Conservation (phyloP, 768 basidiomycete genomes). For the Panaeolus papilionaceus region DNA sequence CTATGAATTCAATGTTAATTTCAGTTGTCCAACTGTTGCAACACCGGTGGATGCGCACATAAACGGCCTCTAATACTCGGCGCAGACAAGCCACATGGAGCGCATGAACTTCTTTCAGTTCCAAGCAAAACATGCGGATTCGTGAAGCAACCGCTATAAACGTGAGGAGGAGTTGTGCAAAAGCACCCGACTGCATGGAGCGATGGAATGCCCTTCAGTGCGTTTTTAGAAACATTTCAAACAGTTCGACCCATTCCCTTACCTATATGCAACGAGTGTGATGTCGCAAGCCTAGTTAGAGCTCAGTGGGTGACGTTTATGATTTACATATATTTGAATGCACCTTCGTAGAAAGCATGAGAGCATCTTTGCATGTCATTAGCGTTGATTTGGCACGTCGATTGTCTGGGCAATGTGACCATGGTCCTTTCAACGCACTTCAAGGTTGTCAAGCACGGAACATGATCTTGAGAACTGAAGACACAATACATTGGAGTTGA, state of each 20-base stretch:
- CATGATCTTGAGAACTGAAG: slow-evolving; percentile 5
- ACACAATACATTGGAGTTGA: slow-evolving; percentile 43
- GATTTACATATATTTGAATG: not conserved
- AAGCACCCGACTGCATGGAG: slow-evolving; percentile 75
- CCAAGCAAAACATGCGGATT: slow-evolving; percentile 50
- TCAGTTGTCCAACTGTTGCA: not conserved
- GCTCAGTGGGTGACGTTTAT: not conserved
- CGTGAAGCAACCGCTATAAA: slow-evolving; percentile 69
- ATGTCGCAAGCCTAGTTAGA: slow-evolving; percentile 30
- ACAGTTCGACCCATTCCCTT: not conserved
- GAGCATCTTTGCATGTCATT: not conserved
- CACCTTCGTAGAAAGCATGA: slow-evolving; percentile 44
- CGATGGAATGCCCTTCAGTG: slow-evolving; percentile 54
- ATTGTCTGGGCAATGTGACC: slow-evolving; percentile 63
- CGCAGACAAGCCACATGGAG: not conserved
- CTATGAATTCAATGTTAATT: not conserved
- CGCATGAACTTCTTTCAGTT: slow-evolving; percentile 42
- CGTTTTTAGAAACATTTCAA: not conserved
- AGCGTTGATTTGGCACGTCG: not conserved
- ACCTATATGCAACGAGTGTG: slow-evolving; percentile 59
- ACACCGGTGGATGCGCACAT: not conserved
- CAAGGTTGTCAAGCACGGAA: not conserved
- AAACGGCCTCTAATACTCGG: not conserved
- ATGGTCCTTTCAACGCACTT: slow-evolving; percentile 62
- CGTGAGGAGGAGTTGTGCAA: slow-evolving; percentile 69